Evolutionary conservation across 306 rosid species (phyloP).

Genomic region (Fagus crenata): DNA sequence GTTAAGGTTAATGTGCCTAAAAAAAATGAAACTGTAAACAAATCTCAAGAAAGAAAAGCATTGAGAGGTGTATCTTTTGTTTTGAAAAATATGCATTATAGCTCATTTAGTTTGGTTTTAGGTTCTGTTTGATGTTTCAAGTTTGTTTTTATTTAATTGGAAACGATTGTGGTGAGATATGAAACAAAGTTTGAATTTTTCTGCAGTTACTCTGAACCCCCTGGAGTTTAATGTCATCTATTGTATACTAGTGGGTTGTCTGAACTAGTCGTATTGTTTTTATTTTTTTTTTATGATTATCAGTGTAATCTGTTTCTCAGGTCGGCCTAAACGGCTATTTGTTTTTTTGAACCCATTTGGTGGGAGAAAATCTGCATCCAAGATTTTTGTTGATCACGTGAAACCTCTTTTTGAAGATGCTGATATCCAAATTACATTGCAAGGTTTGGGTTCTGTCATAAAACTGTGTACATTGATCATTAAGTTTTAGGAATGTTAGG

Average conservation of each 20-base stretch:
- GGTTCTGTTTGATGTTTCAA: not conserved
- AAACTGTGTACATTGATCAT: not conserved
- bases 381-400: slow-evolving; percentile 56
- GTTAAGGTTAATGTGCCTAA: no score
- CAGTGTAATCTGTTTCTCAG: slow-evolving; percentile 31
- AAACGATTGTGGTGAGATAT: not conserved
- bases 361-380: slow-evolving; percentile 61
- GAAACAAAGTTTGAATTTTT: not conserved
- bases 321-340: slow-evolving; percentile 79
- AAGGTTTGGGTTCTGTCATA: slow-evolving; percentile 53
- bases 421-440: slow-evolving; percentile 55
- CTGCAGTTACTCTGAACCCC: not conserved
- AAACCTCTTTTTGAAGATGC: slow-evolving; percentile 79
- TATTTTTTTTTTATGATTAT: not conserved
- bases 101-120: not conserved
- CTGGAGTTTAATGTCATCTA: not conserved
- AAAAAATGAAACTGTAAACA: no score
- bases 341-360: slow-evolving; percentile 87
- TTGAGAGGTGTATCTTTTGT: no score
- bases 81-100: no score
- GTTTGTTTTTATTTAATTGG: not conserved
- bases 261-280: not conserved
- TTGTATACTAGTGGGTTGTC: not conserved
- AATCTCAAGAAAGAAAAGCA: no score
- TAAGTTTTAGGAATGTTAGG: not conserved